Conservation (phyloP, 1,284 basidiomycete genomes). For the Phlebopus sp. region DNA sequence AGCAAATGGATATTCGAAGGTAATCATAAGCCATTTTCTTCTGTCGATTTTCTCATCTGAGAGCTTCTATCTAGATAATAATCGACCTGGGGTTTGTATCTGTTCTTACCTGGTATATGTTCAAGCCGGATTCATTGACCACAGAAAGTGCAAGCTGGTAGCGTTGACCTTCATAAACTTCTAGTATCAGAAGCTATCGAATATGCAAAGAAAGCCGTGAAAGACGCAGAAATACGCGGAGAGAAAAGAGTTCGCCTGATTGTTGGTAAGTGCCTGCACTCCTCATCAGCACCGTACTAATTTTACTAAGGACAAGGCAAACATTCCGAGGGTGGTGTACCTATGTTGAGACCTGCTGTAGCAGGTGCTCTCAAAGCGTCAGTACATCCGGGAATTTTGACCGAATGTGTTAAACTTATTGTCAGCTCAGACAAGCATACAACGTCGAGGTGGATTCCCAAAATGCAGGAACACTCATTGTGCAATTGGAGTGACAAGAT, state of each 20-base stretch:
- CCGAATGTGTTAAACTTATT: neutral
- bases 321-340: conserved; percentile 76
- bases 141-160: conserved; percentile 62
- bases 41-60: neutral
- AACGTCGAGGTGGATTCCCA: conserved; percentile 74
- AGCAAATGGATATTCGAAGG: conserved; percentile 79
- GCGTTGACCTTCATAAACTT: conserved; percentile 84
- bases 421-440: conserved; percentile 38
- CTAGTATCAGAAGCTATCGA: conserved; percentile 85
- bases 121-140: neutral
- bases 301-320: conserved; percentile 62
- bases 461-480: conserved; percentile 83
- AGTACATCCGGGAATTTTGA: neutral
- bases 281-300: neutral
- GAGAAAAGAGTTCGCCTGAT: conserved; percentile 74
- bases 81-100: conserved; percentile 44
- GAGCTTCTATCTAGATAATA: conserved; percentile 60
- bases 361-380: neutral
- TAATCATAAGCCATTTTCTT: neutral
- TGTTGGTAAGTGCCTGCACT: conserved; percentile 56
- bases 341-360: conserved; percentile 90
- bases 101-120: neutral
- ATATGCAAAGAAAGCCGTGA: conserved; percentile 63
- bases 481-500: conserved; percentile 52
- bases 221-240: conserved; percentile 61